Base-by-base conservation (phyloP, 139 green algal species). In the Pleodorina starrii region DNA sequence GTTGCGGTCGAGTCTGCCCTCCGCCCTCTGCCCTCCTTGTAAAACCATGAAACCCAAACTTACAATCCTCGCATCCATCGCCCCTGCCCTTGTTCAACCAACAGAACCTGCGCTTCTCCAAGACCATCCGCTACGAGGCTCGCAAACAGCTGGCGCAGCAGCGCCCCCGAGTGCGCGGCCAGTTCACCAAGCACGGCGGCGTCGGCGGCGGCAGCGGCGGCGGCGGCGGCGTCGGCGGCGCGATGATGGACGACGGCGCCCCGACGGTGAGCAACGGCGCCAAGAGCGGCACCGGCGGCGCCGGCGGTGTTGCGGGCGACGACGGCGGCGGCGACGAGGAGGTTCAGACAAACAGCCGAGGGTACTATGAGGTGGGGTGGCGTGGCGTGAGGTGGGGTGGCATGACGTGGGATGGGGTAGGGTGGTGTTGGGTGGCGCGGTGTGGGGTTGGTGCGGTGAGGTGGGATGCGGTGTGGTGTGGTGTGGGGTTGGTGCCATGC, bases 101-200 rank as follows among this genome's bases (percentile, higher is more conserved):
- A 19, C 81, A 94, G 94, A 95, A 94, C 79, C 79, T 94, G 27
- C 90, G 85, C 79, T 95, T 95, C 74, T 90, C 90, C 2, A 95
- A 93, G 85, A 96, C 94, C 44, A 94, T 97, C n/a, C 90, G 95
- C 57, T 97, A 97, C 72, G 93, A 95, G 90, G 93, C 69, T 59
- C 90, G 95, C 43, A 96, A 97, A 90, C 90, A 93, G 80, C 90
- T 96, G 74, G 95, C 95, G 27, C 82, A 96, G 73, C 73, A 86
- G 21, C 87, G 95, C 17, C 94, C 94, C 1, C 90, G 95, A 2
- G 87, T 97, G 11, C 92, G 91, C 25, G 95, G 95, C 16, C 94
- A 96, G 90, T 97, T 97, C 84, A 94, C 92, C 29, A 91, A 91
- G 86, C 71, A 90, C 59, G 88, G 43, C 50, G 36, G 14, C 9